Evolutionary conservation across 116 monocot genomes (phyloP).

Genomic region (Dioscorea cayenensis): DNA sequence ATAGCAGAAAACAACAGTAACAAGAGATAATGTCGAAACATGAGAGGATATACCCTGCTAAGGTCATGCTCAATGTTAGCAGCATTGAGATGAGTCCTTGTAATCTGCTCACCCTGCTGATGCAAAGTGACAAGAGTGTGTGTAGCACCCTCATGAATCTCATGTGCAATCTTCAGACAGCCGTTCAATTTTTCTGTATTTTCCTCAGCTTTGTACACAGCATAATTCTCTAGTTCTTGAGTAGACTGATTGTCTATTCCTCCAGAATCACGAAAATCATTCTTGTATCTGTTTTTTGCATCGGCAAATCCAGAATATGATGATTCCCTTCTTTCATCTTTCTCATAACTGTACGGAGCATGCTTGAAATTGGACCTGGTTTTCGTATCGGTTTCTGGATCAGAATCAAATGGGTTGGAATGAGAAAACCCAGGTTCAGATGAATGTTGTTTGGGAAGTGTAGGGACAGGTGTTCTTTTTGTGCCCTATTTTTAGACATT

Average conservation of each 20-base stretch:
- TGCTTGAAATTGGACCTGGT: background rate
- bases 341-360: slow-evolving; percentile 1
- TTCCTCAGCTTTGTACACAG: slow-evolving; percentile 49
- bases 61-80: slow-evolving; percentile 52
- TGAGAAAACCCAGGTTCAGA: background rate
- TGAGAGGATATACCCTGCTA: slow-evolving; percentile 37
- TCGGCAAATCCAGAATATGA: slow-evolving; percentile 9
- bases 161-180: slow-evolving; percentile 60
- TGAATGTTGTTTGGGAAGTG: slow-evolving; percentile 6
- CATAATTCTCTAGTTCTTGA: slow-evolving; percentile 56
- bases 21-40: no score
- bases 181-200: slow-evolving; percentile 41
- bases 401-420: slow-evolving; percentile 60
- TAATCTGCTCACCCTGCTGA: slow-evolving; percentile 77
- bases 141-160: slow-evolving; percentile 57
- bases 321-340: slow-evolving; percentile 12
- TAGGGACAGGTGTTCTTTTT: slow-evolving; percentile 20
- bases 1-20: no score
- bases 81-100: slow-evolving; percentile 40
- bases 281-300: slow-evolving; percentile 23
- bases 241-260: slow-evolving; percentile 43
- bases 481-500: slow-evolving; percentile 9
- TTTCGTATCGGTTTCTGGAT: slow-evolving; percentile 28
- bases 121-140: slow-evolving; percentile 54
- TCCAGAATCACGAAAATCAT: slow-evolving; percentile 37